phyloP scores from a whole-genome alignment of 345 rosid genomes.

The Passiflora organensis region DNA sequence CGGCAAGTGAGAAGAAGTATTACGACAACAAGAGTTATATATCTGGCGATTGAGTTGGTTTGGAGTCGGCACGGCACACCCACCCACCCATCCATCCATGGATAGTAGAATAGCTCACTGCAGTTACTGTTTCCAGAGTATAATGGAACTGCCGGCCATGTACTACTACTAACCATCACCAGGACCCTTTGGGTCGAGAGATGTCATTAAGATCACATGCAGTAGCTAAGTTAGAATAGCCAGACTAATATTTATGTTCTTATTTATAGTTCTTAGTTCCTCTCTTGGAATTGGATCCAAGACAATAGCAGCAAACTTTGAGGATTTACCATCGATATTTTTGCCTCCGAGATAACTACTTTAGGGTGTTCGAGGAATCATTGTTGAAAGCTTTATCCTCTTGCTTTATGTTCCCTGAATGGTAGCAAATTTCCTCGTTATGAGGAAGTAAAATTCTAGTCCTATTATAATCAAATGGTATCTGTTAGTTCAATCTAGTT shows the following conservation, averaged over 20 bases:
- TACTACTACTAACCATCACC: constrained; percentile 4
- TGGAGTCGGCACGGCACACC: too few species aligned
- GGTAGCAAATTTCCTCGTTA: too few species aligned
- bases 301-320: too few species aligned
- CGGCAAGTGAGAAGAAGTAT: constrained; percentile 55
- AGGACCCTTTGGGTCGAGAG: constrained; percentile 4
- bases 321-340: neutral
- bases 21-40: constrained; percentile 50
- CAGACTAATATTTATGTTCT: constrained; percentile 7
- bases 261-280: too few species aligned
- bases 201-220: constrained; percentile 8
- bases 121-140: too few species aligned
- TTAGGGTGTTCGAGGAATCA: neutral
- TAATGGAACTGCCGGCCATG: constrained; percentile 2
- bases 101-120: too few species aligned
- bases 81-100: too few species aligned
- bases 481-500: too few species aligned
- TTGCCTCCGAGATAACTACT: constrained; percentile 1
- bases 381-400: too few species aligned
- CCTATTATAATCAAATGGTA: too few species aligned
- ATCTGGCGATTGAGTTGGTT: constrained; percentile 52
- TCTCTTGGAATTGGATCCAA: too few species aligned
- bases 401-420: neutral
- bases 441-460: too few species aligned
- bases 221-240: constrained; percentile 15